Evolutionary conservation across 2,329 filamentous ascomycete species (phyloP).

Genomic region (Fusarium duplospermum): DNA sequence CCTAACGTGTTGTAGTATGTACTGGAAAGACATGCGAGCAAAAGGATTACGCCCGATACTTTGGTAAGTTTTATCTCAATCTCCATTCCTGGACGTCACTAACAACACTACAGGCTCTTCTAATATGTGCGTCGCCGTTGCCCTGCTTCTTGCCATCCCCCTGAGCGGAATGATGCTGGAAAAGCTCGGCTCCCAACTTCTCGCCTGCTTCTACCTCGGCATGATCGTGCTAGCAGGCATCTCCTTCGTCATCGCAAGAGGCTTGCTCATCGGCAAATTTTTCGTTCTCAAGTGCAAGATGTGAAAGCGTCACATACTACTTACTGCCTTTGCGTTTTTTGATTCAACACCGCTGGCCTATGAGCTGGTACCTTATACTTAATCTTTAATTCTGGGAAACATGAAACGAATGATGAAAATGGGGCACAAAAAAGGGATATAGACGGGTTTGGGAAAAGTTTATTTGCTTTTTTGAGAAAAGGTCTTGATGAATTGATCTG

Average conservation of each 20-base stretch:
- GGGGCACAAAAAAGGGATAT: background rate
- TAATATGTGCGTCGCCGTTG: slow-evolving; percentile 58
- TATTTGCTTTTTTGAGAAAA: background rate
- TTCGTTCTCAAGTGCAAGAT: slow-evolving; percentile 7
- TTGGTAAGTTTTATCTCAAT: slow-evolving; percentile 20
- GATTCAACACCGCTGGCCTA: background rate
- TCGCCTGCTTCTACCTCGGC: slow-evolving; percentile 59
- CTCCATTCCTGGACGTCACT: slow-evolving; percentile 10
- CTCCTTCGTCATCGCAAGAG: slow-evolving; percentile 37
- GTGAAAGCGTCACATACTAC: background rate
- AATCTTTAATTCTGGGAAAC: background rate
- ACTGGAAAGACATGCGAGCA: slow-evolving; percentile 58
- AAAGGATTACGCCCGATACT: slow-evolving; percentile 58
- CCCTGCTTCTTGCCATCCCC: slow-evolving; percentile 57
- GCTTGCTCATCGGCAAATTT: slow-evolving; percentile 13
- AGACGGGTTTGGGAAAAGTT: background rate
- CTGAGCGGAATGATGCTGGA: slow-evolving; percentile 58
- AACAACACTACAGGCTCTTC: slow-evolving; percentile 50
- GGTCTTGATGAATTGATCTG: background rate
- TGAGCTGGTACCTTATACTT: background rate
- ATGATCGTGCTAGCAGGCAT: slow-evolving; percentile 51
- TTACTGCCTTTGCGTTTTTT: background rate
- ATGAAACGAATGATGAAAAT: background rate
- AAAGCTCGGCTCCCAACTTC: slow-evolving; percentile 52
- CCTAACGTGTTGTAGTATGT: slow-evolving; percentile 48